A percentile compares a stretch with the other conserved stretches of the same genome.
phyloP scores from a whole-genome alignment of 2,329 filamentous ascomycete species.

The Diaporthe sp. region DNA sequence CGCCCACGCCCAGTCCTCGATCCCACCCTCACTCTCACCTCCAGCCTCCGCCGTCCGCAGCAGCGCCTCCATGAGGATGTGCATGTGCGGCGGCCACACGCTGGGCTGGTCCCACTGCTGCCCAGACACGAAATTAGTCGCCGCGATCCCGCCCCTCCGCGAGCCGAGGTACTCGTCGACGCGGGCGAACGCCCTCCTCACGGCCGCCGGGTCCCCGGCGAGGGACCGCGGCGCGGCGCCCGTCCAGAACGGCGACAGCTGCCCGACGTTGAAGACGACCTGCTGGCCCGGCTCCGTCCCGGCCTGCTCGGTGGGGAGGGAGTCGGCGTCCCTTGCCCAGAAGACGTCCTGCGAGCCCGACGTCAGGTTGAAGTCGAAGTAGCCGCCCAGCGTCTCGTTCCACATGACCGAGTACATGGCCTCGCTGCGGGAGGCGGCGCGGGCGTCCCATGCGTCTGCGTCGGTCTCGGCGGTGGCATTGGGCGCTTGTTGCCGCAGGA shows the following conservation, averaged over 20 bases:
- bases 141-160: slow-evolving; percentile 69
- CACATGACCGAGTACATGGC: slow-evolving; percentile 76
- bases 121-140: slow-evolving; percentile 71
- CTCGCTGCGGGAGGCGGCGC: slow-evolving; percentile 67
- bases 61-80: slow-evolving; percentile 73
- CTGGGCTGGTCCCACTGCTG: slow-evolving; percentile 81
- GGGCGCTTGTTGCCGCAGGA: slow-evolving; percentile 55
- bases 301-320: slow-evolving; percentile 47
- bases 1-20: slow-evolving; percentile 66
- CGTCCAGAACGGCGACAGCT: slow-evolving; percentile 79
- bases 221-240: slow-evolving; percentile 71
- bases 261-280: slow-evolving; percentile 69
- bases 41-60: slow-evolving; percentile 71
- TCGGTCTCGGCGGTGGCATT: slow-evolving; percentile 56
- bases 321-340: slow-evolving; percentile 62
- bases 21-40: slow-evolving; percentile 54
- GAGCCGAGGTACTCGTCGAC: slow-evolving; percentile 66
- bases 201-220: slow-evolving; percentile 70
- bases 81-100: slow-evolving; percentile 77
- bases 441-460: slow-evolving; percentile 62
- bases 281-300: slow-evolving; percentile 69
- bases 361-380: slow-evolving; percentile 79
- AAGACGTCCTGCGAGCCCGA: slow-evolving; percentile 68
- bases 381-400: slow-evolving; percentile 73
- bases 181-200: slow-evolving; percentile 67